These are phyloP conservation scores for Pichia eremophila DNA, from an alignment of 805 yeast genomes.

Conservation along the genomic window DNA sequence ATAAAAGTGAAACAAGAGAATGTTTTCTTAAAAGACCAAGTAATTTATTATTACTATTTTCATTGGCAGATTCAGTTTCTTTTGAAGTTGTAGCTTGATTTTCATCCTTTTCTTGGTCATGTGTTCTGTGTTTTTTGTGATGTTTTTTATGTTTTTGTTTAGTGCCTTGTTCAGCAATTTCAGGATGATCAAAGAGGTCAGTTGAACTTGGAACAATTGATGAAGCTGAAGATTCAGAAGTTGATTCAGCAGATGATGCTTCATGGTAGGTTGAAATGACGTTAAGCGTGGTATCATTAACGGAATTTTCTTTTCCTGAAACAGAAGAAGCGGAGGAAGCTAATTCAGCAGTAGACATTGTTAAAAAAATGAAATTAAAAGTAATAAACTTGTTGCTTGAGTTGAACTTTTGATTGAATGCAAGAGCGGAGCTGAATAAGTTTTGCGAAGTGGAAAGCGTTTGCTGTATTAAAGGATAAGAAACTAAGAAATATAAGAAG, in stretches of 20 bases:
- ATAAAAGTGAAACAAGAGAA: slow-evolving; percentile 24
- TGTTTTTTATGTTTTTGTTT: too few relatives aligned
- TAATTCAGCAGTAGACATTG: neutral
- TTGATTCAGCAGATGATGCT: neutral
- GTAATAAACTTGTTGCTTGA: neutral
- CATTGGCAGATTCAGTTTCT: neutral
- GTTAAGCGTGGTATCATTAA: neutral
- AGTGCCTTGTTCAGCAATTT: neutral
- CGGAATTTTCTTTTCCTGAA: neutral
- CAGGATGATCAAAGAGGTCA: neutral
- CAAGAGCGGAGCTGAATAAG: too few relatives aligned
- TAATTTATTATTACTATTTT: neutral
- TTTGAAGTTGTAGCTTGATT: neutral
- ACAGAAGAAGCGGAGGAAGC: neutral
- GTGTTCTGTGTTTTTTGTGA: neutral
- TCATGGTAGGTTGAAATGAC: neutral
- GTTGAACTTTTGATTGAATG: neutral
- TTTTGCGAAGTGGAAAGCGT: neutral
- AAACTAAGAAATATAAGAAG: neutral
- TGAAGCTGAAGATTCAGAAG: neutral
- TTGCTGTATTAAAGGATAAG: neutral
- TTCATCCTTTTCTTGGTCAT: too few relatives aligned
- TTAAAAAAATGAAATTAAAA: neutral
- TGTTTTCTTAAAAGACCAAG: neutral
- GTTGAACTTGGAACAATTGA: neutral